A percentile compares a stretch with the other conserved stretches of the same genome.
phyloP scores from a whole-genome alignment of 768 basidiomycete genomes.

The Pisolithus sp. region DNA sequence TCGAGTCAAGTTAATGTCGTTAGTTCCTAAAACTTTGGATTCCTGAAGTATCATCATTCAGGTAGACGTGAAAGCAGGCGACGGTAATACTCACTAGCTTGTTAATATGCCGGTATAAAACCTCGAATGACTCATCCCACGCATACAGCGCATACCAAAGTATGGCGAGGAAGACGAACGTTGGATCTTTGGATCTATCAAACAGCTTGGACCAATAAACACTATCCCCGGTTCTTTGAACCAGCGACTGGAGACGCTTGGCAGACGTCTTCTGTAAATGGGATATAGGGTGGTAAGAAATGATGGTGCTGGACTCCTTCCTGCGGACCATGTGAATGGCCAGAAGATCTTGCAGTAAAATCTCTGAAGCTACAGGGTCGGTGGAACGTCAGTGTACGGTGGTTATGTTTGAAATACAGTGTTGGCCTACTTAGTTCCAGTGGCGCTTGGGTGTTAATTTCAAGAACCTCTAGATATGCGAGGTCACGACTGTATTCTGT shows the following conservation, averaged over 20 bases:
- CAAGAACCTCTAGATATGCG: slow-evolving; percentile 5
- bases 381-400: not conserved
- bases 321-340: slow-evolving; percentile 42
- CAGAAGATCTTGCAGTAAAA: slow-evolving; percentile 34
- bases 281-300: slow-evolving; percentile 8
- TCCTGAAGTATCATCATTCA: slow-evolving; percentile 30
- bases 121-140: slow-evolving; percentile 50
- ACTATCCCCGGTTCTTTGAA: slow-evolving; percentile 4
- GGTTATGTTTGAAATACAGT: not conserved
- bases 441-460: slow-evolving; percentile 31
- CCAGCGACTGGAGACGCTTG: slow-evolving; percentile 6
- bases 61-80: not conserved
- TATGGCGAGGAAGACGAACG: slow-evolving; percentile 41
- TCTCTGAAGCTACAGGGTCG: not conserved
- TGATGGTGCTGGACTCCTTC: slow-evolving; percentile 4
- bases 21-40: slow-evolving; percentile 31
- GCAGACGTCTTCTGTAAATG: not conserved
- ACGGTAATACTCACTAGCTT: not conserved
- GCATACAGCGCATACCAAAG: slow-evolving; percentile 50
- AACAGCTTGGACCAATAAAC: slow-evolving; percentile 9
- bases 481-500: not conserved
- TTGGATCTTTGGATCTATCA: slow-evolving; percentile 33
- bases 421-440: slow-evolving; percentile 19
- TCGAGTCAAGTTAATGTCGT: slow-evolving; percentile 38
- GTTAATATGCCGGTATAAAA: slow-evolving; percentile 38